These are phyloP conservation scores for Podila epicladia DNA, from an alignment of 192 early-diverging fungal species.

Conservation along the genomic window DNA sequence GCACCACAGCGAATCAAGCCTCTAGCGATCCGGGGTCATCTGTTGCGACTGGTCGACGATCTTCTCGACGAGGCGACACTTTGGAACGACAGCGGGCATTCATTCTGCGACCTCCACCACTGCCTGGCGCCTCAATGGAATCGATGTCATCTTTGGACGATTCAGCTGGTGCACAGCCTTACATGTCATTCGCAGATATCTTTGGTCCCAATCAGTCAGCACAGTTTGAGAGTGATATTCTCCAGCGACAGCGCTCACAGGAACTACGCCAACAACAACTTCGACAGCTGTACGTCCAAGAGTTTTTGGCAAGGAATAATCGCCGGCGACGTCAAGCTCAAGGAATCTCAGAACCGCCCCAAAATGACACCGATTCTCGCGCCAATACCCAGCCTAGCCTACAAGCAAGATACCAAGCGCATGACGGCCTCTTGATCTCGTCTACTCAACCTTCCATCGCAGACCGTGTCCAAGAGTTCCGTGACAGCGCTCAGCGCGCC, in stretches of 20 bases:
- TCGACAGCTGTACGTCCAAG: slow-evolving; percentile 29
- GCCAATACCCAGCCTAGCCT: neutral
- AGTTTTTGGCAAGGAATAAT: slow-evolving; percentile 6
- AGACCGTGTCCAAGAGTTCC: slow-evolving; percentile 18
- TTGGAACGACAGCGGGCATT: slow-evolving; percentile 30
- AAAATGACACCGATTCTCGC: neutral
- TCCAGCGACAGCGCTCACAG: neutral
- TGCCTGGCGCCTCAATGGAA: neutral
- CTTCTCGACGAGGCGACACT: slow-evolving; percentile 11
- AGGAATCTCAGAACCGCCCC: neutral
- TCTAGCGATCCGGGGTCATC: neutral
- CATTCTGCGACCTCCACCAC: slow-evolving; percentile 14
- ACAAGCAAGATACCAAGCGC: slow-evolving; percentile 13
- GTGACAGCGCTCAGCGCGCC: slow-evolving; percentile 16
- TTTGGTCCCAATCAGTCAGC: slow-evolving; percentile 9
- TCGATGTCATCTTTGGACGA: slow-evolving; percentile 9
- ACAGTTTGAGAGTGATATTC: neutral
- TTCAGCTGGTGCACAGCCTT: neutral
- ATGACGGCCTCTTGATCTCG: slow-evolving; percentile 21
- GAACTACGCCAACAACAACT: slow-evolving; percentile 24
- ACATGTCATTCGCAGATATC: slow-evolving; percentile 13
- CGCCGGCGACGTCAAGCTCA: neutral
- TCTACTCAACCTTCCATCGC: neutral
- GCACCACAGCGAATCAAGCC: neutral
- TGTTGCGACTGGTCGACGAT: neutral